Percentiles rank a stretch among this genome's conserved stretches.
phyloP scores from a whole-genome alignment of 768 basidiomycete genomes.

The Pleurotus pulmonarius region DNA sequence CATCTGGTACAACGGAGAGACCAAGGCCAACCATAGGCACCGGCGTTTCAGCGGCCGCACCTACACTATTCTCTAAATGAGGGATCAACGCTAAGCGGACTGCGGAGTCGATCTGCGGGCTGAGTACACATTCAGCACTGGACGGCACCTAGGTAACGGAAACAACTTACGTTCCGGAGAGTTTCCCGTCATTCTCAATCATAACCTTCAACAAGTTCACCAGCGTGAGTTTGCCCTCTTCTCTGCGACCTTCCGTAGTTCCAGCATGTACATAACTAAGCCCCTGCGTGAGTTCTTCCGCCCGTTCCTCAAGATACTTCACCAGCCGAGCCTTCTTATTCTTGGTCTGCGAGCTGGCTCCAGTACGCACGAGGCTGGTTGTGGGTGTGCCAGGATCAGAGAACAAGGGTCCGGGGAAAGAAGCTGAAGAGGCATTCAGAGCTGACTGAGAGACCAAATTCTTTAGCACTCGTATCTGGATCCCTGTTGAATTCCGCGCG shows the following conservation, averaged over 20 bases:
- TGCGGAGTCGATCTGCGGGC: constrained; percentile 57
- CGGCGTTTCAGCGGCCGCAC: constrained; percentile 12
- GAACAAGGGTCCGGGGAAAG: constrained; percentile 87
- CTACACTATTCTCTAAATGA: constrained; percentile 31
- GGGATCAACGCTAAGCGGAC: constrained; percentile 75
- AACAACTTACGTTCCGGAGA: constrained; percentile 70
- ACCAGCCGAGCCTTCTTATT: constrained; percentile 78
- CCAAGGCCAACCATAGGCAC: constrained; percentile 17
- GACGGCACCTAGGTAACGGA: constrained; percentile 19
- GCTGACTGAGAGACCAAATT: constrained; percentile 68
- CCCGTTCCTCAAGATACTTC: constrained; percentile 73
- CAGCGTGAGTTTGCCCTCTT: constrained; percentile 75
- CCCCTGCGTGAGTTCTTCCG: constrained; percentile 74
- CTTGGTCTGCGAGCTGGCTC: constrained; percentile 63
- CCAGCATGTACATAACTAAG: constrained; percentile 62
- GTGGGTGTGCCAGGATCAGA: constrained; percentile 67
- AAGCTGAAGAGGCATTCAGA: constrained; percentile 45
- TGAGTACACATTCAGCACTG: constrained; percentile 1
- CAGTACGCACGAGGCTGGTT: constrained; percentile 67
- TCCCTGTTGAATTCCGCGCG: constrained; percentile 62
- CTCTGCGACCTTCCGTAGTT: constrained; percentile 47
- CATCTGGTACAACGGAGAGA: constrained; percentile 16
- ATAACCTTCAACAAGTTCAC: constrained; percentile 73
- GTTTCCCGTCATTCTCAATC: constrained; percentile 85
- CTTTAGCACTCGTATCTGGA: constrained; percentile 66